Base-by-base conservation (phyloP, 2,329 filamentous ascomycete species). In the Byssothecium circinans region DNA sequence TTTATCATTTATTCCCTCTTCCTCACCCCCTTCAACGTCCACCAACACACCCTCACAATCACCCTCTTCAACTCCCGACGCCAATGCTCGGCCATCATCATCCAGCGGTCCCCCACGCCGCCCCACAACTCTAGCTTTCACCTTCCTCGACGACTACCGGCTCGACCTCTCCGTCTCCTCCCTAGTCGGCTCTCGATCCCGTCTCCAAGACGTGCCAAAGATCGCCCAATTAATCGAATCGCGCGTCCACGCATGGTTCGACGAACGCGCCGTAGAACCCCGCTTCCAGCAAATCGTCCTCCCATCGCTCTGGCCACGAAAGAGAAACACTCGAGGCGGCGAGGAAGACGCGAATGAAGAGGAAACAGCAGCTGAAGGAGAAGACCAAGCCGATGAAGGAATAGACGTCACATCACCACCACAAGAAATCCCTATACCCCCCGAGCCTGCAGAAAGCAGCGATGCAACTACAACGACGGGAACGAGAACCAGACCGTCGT, bases 41-140 rank as follows among this genome's bases (percentile, higher is more conserved):
- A 62, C 43, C 47, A 36, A 43, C 60, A 37, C 60, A 55, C 17
- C 68, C 60, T 54, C 57, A 18, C 43, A 53, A 44, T 39, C 36
- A 4, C 20, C 20, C 12, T 35, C 51, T 18, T 15, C 29, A 25
- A 25, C 36, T 17, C 36, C 36, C 4, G 22, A 22, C 30, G 56
- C 41, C 27, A 53, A 60, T 0, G 82, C 83, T 23, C 62, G 61
- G 5, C 71, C 70, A 8, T 65, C 67, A 8, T 58, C 58, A 12
- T 56, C 64, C 14, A 57, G 53, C 12, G 46, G 47, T 30, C 30
- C 57, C 54, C 50, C 65, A 58, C 54, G 70, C 68, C 49, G 74
- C 2, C 88, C 88, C 3, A 96, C 94, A 2, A 95, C 91, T 67
- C 87, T 99, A 70, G 89, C 89, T 0, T 97, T 99, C 71, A 95